These are phyloP conservation scores for Rhynchosporium agropyri DNA, from an alignment of 2,329 filamentous ascomycete genomes.

Conservation along the genomic window DNA sequence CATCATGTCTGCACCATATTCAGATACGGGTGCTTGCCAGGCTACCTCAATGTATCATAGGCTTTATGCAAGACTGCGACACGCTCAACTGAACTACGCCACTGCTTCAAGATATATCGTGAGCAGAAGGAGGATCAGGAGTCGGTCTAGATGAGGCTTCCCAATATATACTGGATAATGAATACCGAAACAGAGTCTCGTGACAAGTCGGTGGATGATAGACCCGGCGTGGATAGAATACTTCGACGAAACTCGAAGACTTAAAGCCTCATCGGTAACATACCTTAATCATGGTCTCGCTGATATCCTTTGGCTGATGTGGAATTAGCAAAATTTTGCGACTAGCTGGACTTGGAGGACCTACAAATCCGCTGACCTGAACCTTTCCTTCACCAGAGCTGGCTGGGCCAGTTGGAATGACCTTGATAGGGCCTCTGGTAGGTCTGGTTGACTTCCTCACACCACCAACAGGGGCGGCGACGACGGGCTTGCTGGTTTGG, in stretches of 20 bases:
- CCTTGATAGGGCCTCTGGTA: constrained; percentile 62
- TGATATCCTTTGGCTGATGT: constrained; percentile 86
- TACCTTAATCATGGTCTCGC: constrained; percentile 99
- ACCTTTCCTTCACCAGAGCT: constrained; percentile 84
- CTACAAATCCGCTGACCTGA: constrained; percentile 97
- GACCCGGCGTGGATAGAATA: constrained; percentile 50
- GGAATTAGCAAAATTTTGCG: constrained; percentile 18
- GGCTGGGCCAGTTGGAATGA: constrained; percentile 65
- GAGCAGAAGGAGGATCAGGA: constrained; percentile 46
- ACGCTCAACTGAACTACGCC: constrained; percentile 59
- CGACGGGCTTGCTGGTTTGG: constrained; percentile 48
- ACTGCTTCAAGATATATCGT: constrained; percentile 41
- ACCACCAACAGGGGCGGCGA: constrained; percentile 77
- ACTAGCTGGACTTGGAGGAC: constrained; percentile 43
- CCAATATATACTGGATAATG: constrained; percentile 31
- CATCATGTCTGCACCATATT: constrained; percentile 43
- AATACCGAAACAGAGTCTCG: constrained; percentile 30
- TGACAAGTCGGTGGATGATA: constrained; percentile 36
- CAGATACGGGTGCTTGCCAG: constrained; percentile 55
- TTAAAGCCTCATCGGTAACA: constrained; percentile 83
- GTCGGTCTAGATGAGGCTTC: constrained; percentile 40
- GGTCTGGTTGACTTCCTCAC: constrained; percentile 74
- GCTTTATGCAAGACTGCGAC: constrained; percentile 54
- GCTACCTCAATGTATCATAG: constrained; percentile 49
- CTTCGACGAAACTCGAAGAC: constrained; percentile 73